Percentiles rank a stretch among this genome's conserved stretches.
phyloP scores from a whole-genome alignment of 306 rosid species.

The Clitoria ternatea region DNA sequence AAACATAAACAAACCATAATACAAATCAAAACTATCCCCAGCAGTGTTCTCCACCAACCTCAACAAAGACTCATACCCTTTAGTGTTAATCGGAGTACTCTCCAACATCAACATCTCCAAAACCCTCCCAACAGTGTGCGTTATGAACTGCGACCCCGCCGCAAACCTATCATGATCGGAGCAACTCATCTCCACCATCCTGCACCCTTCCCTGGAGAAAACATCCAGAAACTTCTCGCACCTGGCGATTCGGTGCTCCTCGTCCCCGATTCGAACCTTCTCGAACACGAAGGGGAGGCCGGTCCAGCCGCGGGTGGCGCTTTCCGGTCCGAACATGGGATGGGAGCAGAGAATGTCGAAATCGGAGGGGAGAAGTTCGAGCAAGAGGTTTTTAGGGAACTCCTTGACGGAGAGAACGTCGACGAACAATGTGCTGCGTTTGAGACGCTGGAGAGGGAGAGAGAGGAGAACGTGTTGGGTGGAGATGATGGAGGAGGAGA shows the following conservation, averaged over 20 bases:
- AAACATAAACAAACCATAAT: too few relatives aligned
- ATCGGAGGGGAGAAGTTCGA: slow-evolving; percentile 37
- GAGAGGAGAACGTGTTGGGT: slow-evolving; percentile 46
- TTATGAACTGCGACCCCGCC: slow-evolving; percentile 67
- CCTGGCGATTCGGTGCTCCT: slow-evolving; percentile 42
- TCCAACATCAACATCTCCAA: slow-evolving; percentile 52
- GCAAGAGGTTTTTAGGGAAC: slow-evolving; percentile 46
- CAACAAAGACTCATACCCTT: slow-evolving; percentile 69
- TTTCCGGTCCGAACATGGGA: slow-evolving; percentile 85
- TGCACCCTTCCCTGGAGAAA: slow-evolving; percentile 65
- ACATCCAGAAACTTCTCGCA: slow-evolving; percentile 52
- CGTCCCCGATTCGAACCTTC: slow-evolving; percentile 54
- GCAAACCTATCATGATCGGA: slow-evolving; percentile 61
- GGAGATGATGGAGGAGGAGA: slow-evolving; percentile 65
- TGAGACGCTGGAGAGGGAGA: slow-evolving; percentile 57
- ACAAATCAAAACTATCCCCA: too few relatives aligned
- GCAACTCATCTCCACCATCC: slow-evolving; percentile 74
- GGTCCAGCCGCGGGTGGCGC: slow-evolving; percentile 49
- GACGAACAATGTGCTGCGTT: slow-evolving; percentile 62
- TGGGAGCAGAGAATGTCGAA: slow-evolving; percentile 70
- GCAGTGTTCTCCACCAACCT: too few relatives aligned
- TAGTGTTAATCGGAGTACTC: slow-evolving; percentile 69
- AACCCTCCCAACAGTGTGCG: slow-evolving; percentile 78
- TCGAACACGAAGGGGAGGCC: slow-evolving; percentile 52
- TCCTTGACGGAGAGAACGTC: slow-evolving; percentile 84